Evolutionary conservation across 176 grass and related monocot genomes (phyloP), one percentile per base, ranked within the genome.

Genomic region (Oryza coarctata): DNA sequence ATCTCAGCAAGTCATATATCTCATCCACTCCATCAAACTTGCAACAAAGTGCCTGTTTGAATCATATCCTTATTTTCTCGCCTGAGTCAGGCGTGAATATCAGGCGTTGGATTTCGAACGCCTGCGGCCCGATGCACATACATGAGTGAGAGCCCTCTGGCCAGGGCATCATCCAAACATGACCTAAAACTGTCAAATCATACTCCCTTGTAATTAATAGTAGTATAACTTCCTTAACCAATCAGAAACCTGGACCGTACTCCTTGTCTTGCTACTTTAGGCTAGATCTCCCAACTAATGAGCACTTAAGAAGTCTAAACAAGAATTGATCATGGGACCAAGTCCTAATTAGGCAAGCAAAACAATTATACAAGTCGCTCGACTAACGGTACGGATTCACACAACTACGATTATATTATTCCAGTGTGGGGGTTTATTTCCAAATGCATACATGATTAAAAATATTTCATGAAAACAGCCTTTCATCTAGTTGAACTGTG

Each of bases 21-120:
- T 33, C 81, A 81, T 87, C 76, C 43, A 84, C 85, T 68, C 65
- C 70, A 87, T 64, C 75, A 80, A 90, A 87, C 84, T n/a, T n/a
- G n/a, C 81, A 84, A 45, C 81, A n/a, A n/a, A n/a, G n/a, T n/a
- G n/a, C n/a, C n/a, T n/a, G n/a, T n/a, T n/a, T n/a, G n/a, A n/a
- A n/a, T n/a, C n/a, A n/a, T n/a, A n/a, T n/a, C n/a, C n/a, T n/a
- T n/a, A n/a, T n/a, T n/a, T n/a, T n/a, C n/a, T n/a, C n/a, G n/a
- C n/a, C n/a, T n/a, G n/a, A n/a, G n/a, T n/a, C n/a, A n/a, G n/a
- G n/a, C n/a, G n/a, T n/a, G n/a, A n/a, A n/a, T n/a, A n/a, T n/a
- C n/a, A n/a, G n/a, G n/a, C n/a, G n/a, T n/a, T n/a, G n/a, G n/a
- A n/a, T n/a, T n/a, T n/a, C n/a, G n/a, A n/a, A n/a, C n/a, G n/a